A percentile compares a stretch with the other conserved stretches of the same genome.
These are phyloP conservation scores for Macrotyloma uniflorum DNA, from an alignment of 306 rosid genomes.

Conservation along the genomic window DNA sequence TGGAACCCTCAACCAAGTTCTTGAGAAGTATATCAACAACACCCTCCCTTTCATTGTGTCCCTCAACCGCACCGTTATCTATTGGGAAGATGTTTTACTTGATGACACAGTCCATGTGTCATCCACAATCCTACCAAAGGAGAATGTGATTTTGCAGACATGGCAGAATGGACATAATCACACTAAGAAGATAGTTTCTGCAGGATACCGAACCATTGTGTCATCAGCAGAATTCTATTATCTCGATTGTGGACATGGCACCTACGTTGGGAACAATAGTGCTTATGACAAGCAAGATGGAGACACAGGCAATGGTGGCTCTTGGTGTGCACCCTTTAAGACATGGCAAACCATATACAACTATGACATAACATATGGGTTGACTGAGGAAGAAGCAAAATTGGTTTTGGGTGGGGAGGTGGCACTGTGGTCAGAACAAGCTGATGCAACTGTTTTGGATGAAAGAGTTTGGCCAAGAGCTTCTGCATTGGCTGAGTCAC, in stretches of 20 bases:
- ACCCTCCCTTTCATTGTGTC: conserved; percentile 75
- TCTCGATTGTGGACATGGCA: conserved; percentile 90
- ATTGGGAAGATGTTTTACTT: conserved; percentile 84
- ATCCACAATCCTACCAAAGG: conserved; percentile 59
- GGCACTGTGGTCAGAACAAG: conserved; percentile 88
- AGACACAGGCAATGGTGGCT: conserved; percentile 54
- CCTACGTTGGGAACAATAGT: conserved; percentile 69
- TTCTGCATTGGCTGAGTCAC: conserved; percentile 75
- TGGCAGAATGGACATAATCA: conserved; percentile 83
- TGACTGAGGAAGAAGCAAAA: conserved; percentile 69
- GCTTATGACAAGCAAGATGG: conserved; percentile 50
- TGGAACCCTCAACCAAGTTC: conserved; percentile 74
- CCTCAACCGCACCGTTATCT: conserved; percentile 74
- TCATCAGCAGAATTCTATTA: conserved; percentile 80
- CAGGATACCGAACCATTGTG: conserved; percentile 70
- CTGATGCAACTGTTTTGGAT: conserved; percentile 75
- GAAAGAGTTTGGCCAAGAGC: conserved; percentile 82
- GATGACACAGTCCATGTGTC: conserved; percentile 48
- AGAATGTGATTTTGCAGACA: conserved; percentile 75
- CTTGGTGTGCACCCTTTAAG: conserved; percentile 93
- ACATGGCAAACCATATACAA: conserved; percentile 85
- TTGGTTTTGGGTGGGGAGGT: conserved; percentile 94
- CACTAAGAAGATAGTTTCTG: conserved; percentile 72
- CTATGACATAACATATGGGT: conserved; percentile 69
- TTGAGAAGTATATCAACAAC: conserved; percentile 68